phyloP scores from a whole-genome alignment of 176 grass and related monocot genomes.

The Lolium multiflorum region DNA sequence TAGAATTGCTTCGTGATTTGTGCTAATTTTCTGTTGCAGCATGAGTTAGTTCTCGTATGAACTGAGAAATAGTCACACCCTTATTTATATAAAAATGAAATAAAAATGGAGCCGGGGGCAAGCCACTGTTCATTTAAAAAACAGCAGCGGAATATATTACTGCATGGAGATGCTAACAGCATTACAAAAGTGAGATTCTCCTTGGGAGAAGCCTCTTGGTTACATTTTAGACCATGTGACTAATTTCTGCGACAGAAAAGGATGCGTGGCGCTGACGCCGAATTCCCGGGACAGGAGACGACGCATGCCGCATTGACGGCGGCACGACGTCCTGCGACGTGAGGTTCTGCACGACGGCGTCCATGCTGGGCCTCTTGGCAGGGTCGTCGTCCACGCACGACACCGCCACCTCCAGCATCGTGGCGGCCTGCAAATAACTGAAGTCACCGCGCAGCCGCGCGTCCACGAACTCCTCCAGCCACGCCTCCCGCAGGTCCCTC shows the following conservation, averaged over 20 bases:
- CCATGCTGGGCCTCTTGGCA: slow-evolving; percentile 58
- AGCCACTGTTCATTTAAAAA: too few species aligned
- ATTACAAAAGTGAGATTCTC: too few species aligned
- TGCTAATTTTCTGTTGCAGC: too few species aligned
- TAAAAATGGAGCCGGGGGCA: too few species aligned
- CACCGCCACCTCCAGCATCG: slow-evolving; percentile 52
- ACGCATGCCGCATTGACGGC: not conserved
- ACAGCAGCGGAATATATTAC: too few species aligned
- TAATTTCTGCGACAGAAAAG: not conserved
- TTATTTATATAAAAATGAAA: too few species aligned
- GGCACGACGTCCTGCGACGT: not conserved
- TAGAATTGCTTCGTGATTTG: too few species aligned
- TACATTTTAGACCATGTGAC: not conserved
- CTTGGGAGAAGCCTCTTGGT: not conserved
- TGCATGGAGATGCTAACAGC: too few species aligned
- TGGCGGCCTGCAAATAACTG: slow-evolving; percentile 36
- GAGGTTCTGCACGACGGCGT: slow-evolving; percentile 37
- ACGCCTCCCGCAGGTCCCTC: not conserved
- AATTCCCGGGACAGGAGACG: not conserved
- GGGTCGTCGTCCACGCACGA: slow-evolving; percentile 60
- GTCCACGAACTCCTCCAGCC: slow-evolving; percentile 52
- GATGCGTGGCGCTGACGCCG: not conserved
- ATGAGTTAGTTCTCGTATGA: too few species aligned
- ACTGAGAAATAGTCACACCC: too few species aligned
- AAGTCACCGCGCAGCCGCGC: slow-evolving; percentile 47